Evolutionary conservation across 2,329 filamentous ascomycete species (phyloP), one percentile per base, ranked within the genome.

Genomic region (Aspergillus latus): DNA sequence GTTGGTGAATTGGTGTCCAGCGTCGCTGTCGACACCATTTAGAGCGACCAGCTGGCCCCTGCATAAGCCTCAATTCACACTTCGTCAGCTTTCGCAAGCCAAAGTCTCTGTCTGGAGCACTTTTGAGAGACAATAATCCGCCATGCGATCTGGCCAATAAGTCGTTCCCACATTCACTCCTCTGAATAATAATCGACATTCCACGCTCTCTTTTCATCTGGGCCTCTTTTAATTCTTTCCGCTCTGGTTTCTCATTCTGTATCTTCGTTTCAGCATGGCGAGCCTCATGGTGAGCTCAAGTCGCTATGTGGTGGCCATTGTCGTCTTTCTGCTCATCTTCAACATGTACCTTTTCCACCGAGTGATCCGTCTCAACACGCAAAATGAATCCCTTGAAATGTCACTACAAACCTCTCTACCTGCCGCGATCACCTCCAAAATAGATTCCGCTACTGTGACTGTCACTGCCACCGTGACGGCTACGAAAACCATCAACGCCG

Each of bases 331-430:
- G 42, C 49, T 59, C 45, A 40, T 54, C 10, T 52, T 59, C 28
- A 59, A 59, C 30, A 47, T 59, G 49, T 59, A 59, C 40, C 57
- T 59, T 30, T 59, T 59, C 46, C 45, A 59, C 26, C 53, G 54
- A 37, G 53, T 59, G 13, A 32, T 54, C 36, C 53, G 50, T 13
- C 54, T 54, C 5, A 54, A 48, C 37, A 37, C 36, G n/a, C 29
- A 49, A 44, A 54, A 54, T 29, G 52, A 54, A 36, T 5, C 36
- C n/a, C 46, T 46, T 28, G 52, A 54, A 32, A 37, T 48, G 29
- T 54, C 52, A 9, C 37, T 54, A 13, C 52, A 54, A 4, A 54
- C 52, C 37, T 48, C 52, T 5, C 37, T 54, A n/a, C 45, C 52
- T 8, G 32, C 52, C 36, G 29, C 45, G 37, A 49, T 48, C 21